These are phyloP conservation scores for Sisymbrium irio DNA, from an alignment of 345 rosid genomes.

Conservation along the genomic window DNA sequence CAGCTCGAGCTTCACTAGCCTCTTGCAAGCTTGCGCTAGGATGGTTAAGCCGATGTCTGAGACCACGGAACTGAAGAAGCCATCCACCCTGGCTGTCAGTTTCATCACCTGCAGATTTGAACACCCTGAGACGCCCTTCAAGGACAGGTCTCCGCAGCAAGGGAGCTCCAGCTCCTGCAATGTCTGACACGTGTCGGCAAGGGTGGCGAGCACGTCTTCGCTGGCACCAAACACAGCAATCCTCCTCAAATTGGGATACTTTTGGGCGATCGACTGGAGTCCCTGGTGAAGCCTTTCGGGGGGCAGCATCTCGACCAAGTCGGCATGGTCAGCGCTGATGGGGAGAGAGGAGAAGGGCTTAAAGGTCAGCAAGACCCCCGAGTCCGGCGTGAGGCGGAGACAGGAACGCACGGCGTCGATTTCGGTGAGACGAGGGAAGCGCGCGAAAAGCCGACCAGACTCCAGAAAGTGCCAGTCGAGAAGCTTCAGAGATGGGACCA, in stretches of 20 bases:
- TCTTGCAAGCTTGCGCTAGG: constrained; percentile 59
- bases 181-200: constrained; percentile 44
- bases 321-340: constrained; percentile 3
- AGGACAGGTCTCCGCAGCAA: constrained; percentile 48
- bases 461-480: constrained; percentile 48
- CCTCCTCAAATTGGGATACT: constrained; percentile 52
- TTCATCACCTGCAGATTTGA: constrained; percentile 55
- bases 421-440: constrained; percentile 51
- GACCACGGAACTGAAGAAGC: constrained; percentile 40
- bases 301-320: constrained; percentile 32
- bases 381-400: constrained; percentile 32
- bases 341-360: constrained; percentile 29
- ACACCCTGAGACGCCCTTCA: constrained; percentile 51
- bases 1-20: constrained; percentile 60
- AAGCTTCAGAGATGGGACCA: constrained; percentile 47
- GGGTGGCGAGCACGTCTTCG: constrained; percentile 42
- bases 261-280: constrained; percentile 38
- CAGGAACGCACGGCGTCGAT: constrained; percentile 43
- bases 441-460: constrained; percentile 50
- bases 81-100: constrained; percentile 41
- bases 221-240: constrained; percentile 43
- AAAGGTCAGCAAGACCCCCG: constrained; percentile 38
- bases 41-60: constrained; percentile 67
- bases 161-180: constrained; percentile 67
- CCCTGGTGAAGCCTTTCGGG: constrained; percentile 36